These are phyloP conservation scores for Dictyostelium capitatum DNA, from an alignment of 78 protist genomes.

Conservation along the genomic window DNA sequence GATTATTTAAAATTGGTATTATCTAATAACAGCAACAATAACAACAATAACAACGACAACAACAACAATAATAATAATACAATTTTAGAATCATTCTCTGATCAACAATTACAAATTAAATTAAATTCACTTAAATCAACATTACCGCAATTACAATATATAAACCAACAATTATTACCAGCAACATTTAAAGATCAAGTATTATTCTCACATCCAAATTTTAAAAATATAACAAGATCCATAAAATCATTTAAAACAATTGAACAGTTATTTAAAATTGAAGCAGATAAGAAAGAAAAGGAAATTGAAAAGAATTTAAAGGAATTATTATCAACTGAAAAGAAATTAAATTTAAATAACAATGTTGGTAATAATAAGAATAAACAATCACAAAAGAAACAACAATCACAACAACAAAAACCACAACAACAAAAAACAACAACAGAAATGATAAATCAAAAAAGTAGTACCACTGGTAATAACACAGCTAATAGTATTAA, in stretches of 20 bases:
- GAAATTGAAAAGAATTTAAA: conserved; percentile 38
- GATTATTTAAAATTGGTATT: conserved; percentile 18
- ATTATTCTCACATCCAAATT: conserved; percentile 2
- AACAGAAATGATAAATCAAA: conserved; percentile 7
- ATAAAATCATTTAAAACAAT: background rate
- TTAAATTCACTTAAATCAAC: background rate
- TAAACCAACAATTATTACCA: conserved; percentile 5
- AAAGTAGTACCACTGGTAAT: background rate
- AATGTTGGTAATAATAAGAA: background rate
- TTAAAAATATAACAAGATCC: background rate
- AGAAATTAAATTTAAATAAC: conserved; percentile 3
- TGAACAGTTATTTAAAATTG: conserved; percentile 1
- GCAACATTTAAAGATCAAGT: conserved; percentile 18
- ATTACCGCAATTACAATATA: background rate
- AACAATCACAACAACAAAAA: background rate
- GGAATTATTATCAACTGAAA: background rate
- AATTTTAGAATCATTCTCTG: background rate
- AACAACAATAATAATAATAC: background rate
- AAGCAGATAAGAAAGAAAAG: conserved; percentile 1
- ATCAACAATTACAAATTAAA: conserved; percentile 3
- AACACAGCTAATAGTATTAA: background rate
- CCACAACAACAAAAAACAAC: background rate
- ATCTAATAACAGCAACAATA: background rate
- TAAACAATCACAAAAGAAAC: background rate
- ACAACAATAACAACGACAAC: background rate